A percentile compares a stretch with the other conserved stretches of the same genome.
These are phyloP conservation scores for Pythium aphanidermatum DNA, from an alignment of 352 stramenopile species.

Conservation along the genomic window DNA sequence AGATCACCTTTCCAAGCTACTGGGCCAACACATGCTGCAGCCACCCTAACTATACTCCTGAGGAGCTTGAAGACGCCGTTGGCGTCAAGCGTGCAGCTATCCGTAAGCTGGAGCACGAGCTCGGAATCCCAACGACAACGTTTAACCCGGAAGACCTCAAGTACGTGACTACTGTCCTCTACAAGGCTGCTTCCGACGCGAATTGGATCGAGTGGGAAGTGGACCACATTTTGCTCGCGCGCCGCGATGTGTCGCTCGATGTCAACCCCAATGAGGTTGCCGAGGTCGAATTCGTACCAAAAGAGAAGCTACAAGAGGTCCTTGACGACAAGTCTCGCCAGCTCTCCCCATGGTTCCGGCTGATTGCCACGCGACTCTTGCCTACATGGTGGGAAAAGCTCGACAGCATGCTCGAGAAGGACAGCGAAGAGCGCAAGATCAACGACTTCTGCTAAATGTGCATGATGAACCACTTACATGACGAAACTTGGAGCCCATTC, in stretches of 20 bases:
- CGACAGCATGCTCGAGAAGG: slow-evolving; percentile 46
- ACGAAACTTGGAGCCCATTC: neutral
- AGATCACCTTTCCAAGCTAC: slow-evolving; percentile 99
- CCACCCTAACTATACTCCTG: slow-evolving; percentile 93
- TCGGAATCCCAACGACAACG: slow-evolving; percentile 90
- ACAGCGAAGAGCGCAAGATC: slow-evolving; percentile 45
- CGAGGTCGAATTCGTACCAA: slow-evolving; percentile 86
- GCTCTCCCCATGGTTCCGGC: slow-evolving; percentile 81
- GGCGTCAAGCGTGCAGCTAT: slow-evolving; percentile 93
- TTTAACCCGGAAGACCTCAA: slow-evolving; percentile 88
- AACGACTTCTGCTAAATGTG: slow-evolving; percentile 39
- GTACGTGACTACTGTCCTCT: slow-evolving; percentile 97
- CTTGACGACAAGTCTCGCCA: slow-evolving; percentile 49
- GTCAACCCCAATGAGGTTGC: slow-evolving; percentile 94
- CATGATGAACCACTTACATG: neutral
- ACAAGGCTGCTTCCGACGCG: slow-evolving; percentile 88
- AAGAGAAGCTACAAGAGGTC: slow-evolving; percentile 42
- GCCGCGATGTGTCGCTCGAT: slow-evolving; percentile 69
- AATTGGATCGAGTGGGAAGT: slow-evolving; percentile 99
- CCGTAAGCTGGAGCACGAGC: slow-evolving; percentile 97
- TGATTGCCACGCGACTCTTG: slow-evolving; percentile 66
- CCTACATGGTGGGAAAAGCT: slow-evolving; percentile 71
- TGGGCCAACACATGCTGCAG: slow-evolving; percentile 99
- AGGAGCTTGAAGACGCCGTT: slow-evolving; percentile 76
- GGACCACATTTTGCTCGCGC: slow-evolving; percentile 96